These are phyloP conservation scores for Ceratobasidium theobromae DNA, from an alignment of 1,284 basidiomycete genomes.

Conservation along the genomic window DNA sequence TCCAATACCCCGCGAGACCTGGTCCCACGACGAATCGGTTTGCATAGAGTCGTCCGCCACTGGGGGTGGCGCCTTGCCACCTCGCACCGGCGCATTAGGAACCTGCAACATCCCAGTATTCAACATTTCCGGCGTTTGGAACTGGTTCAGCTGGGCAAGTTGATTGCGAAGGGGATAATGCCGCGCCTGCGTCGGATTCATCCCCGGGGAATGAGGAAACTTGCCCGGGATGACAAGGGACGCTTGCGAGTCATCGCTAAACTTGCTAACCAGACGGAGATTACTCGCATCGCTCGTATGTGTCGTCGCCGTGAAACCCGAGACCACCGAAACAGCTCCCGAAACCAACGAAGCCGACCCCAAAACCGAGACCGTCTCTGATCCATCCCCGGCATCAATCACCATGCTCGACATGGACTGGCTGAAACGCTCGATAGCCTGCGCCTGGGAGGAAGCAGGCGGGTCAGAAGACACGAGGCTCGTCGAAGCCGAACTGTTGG, in stretches of 20 bases:
- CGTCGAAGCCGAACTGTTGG: neutral
- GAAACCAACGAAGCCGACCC: constrained; percentile 26
- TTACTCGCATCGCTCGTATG: constrained; percentile 29
- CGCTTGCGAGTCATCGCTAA: constrained; percentile 12
- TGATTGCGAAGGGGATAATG: constrained; percentile 22
- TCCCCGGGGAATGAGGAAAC: constrained; percentile 12
- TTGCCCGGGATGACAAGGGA: constrained; percentile 14
- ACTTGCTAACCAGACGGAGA: constrained; percentile 14
- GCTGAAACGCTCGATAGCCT: constrained; percentile 18
- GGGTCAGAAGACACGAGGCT: constrained; percentile 29
- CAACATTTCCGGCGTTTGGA: constrained; percentile 7
- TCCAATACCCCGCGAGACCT: constrained; percentile 11
- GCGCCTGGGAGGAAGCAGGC: constrained; percentile 2
- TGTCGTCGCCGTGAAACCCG: constrained; percentile 16
- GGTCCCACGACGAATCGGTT: constrained; percentile 26
- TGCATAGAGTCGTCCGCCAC: constrained; percentile 23
- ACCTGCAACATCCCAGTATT: neutral
- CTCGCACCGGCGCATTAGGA: constrained; percentile 15
- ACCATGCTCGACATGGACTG: constrained; percentile 16
- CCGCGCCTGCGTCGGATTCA: neutral
- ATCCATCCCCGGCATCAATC: neutral
- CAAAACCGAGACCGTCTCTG: neutral
- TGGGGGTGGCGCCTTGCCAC: constrained; percentile 7
- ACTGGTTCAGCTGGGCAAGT: neutral
- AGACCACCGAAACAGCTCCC: constrained; percentile 23